Evolutionary conservation across 345 rosid genomes (phyloP).

Genomic region (Erodium maritimum): DNA sequence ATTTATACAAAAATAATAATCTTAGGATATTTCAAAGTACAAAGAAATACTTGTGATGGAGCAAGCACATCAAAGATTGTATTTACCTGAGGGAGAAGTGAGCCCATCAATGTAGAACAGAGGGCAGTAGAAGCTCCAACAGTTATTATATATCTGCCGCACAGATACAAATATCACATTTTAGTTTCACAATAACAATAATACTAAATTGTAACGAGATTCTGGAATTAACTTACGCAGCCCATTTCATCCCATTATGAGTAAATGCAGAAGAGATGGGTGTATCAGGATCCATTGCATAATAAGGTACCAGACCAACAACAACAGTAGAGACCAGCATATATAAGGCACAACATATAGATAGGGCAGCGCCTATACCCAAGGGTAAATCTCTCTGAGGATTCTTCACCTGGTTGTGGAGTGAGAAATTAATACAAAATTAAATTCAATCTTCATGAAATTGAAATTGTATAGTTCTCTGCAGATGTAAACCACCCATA

Average conservation of each 20-base stretch:
- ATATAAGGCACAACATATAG: slow-evolving; percentile 76
- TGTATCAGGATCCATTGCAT: slow-evolving; percentile 93
- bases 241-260: slow-evolving; percentile 90
- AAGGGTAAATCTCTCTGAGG: slow-evolving; percentile 94
- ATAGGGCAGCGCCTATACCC: slow-evolving; percentile 83
- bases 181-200: no score
- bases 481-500: neutral
- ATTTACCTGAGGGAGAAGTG: slow-evolving; percentile 90
- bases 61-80: no score
- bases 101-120: slow-evolving; percentile 88
- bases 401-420: slow-evolving; percentile 58
- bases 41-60: no score
- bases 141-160: slow-evolving; percentile 61
- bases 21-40: no score
- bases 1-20: no score
- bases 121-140: slow-evolving; percentile 91
- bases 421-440: no score
- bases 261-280: slow-evolving; percentile 95
- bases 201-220: neutral
- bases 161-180: slow-evolving; percentile 3
- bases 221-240: slow-evolving; percentile 49
- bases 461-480: no score
- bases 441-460: no score
- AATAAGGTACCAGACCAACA: slow-evolving; percentile 93
- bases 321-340: slow-evolving; percentile 86